Base-by-base conservation (phyloP, 2,329 filamentous ascomycete species). In the Penicillium sp. region DNA sequence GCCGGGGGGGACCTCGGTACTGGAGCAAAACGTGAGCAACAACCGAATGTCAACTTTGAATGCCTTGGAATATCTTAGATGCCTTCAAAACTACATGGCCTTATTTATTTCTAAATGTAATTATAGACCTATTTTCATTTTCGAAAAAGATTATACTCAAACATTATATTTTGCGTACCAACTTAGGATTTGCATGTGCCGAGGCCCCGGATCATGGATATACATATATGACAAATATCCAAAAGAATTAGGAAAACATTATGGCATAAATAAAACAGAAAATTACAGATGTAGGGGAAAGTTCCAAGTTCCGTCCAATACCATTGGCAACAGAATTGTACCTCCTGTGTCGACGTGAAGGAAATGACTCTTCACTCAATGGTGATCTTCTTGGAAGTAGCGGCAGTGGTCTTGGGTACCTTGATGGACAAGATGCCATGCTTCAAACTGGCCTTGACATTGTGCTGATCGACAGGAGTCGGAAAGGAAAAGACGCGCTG, bases 401-500 rank as follows among this genome's bases (percentile, higher is more conserved):
- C 75, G 15, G 77, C 77, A 57, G 77, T 70, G 27, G 79, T 77
- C 77, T 86, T 87, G 2, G 85, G 85, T 8, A 87, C 80, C 6
- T 80, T 67, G 42, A 87, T 79, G 54, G 75, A 81, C 53, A 87
- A 72, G 54, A 87, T 80, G 12, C 85, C 85, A 65, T 87, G 81
- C 77, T 83, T 86, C 71, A 87, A 69, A 53, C 74, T 82, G 21
- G 85, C 85, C 73, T 81, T 84, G 65, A 87, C 84, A n/a, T 73
- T 76, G 33, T 87, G 84, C 67, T 86, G 84, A 62, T 86, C 79
- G 50, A 87, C 81, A 33, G 80, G 75, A 2, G 75, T 73, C 1
- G 85, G 83, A 77, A 87, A 87, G 58, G 73, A 77, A 73, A 87
- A 87, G 48, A 77, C 78, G 66, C 85, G 80, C 59, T 82, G 79